phyloP scores from a whole-genome alignment of 108 stramenopile species.

The Fragilariopsis cylindrus region DNA sequence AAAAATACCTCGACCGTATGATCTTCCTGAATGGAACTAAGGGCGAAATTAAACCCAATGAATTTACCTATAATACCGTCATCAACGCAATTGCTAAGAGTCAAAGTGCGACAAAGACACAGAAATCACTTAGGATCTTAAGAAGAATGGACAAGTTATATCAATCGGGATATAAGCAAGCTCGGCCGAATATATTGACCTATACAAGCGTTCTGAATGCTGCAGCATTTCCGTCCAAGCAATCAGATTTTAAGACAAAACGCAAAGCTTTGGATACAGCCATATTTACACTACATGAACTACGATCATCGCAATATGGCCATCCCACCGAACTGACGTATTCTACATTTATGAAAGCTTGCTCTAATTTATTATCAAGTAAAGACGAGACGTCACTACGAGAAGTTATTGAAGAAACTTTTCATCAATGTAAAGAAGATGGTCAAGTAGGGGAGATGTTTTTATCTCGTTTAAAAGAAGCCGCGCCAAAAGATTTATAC shows the following conservation, averaged over 20 bases:
- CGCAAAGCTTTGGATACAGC: conserved; percentile 43
- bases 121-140: conserved; percentile 43
- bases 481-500: conserved; percentile 53
- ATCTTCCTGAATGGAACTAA: conserved; percentile 45
- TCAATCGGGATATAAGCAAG: conserved; percentile 50
- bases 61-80: conserved; percentile 61
- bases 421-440: conserved; percentile 44
- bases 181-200: conserved; percentile 44
- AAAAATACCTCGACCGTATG: conserved; percentile 46
- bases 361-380: conserved; percentile 46
- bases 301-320: conserved; percentile 39
- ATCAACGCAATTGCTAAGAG: conserved; percentile 60
- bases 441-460: conserved; percentile 71
- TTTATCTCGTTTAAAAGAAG: conserved; percentile 50
- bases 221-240: conserved; percentile 46
- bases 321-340: conserved; percentile 71
- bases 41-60: conserved; percentile 58
- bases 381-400: conserved; percentile 36
- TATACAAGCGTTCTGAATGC: conserved; percentile 53
- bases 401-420: conserved; percentile 40
- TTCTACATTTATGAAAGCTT: conserved; percentile 71
- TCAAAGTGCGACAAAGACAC: conserved; percentile 42
- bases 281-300: conserved; percentile 49
- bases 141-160: conserved; percentile 50
- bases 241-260: conserved; percentile 23